Base-by-base conservation (phyloP, 2,329 filamentous ascomycete species). In the Talaromyces albobiverticillius region DNA sequence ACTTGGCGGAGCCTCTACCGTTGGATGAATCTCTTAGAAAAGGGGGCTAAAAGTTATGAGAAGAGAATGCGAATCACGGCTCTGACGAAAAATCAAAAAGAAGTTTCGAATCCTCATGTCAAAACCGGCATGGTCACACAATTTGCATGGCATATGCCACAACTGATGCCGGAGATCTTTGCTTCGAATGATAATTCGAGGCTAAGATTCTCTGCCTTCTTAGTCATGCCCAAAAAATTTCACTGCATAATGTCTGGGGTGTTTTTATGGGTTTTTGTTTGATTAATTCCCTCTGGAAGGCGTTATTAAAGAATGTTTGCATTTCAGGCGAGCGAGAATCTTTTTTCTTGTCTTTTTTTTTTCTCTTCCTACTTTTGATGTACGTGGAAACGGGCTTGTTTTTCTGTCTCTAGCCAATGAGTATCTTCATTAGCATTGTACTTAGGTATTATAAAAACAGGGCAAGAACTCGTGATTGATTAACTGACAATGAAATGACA, bases 1-100 rank as follows among this genome's bases (percentile, higher is more conserved):
- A 62, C 38, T 64, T 67, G 5, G 66, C 64, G 2, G 74, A 77
- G 55, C 65, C 70, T 8, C 61, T 75, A 10, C 73, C 75, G 26
- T 64, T 64, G 13, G 73, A 77, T 56, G 74, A 74, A 53, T 71
- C 72, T 13, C 56, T 76, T 61, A 67, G 74, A 51, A 77, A 77
- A 62, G 75, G 75, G 18, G 75, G 75, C 25, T 77, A 66, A 75
- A n/a, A 53, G 41, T 53, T 11, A 29, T 40, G 26, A 29, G 5
- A 29, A 29, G 26, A 10, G 26, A 6, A 29, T 10, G 10, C 10
- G 26, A 10, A 29, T 10, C 10, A 29, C 26, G 10, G 26, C 26
- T 6, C 10, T 6, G 5, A 29, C 26, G n/a, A 29, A 10, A 29
- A 10, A 29, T 29, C 5, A 10, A 29, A 29, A 29, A 29, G 5